phyloP scores from a whole-genome alignment of 495 filamentous ascomycete genomes.

The Neurospora sp. region DNA sequence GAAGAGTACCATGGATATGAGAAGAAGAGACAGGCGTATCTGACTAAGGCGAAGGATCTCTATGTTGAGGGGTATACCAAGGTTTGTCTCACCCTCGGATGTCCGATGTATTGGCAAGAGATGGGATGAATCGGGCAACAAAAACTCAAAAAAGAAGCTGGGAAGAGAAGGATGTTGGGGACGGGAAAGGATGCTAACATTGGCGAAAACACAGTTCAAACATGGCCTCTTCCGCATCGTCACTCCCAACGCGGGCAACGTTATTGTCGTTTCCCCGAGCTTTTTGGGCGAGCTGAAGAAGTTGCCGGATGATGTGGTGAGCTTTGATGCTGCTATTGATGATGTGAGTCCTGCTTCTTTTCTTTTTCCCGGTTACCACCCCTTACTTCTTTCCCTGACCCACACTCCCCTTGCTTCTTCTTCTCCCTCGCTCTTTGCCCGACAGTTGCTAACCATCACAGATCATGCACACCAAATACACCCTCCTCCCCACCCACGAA shows the following conservation, averaged over 20 bases:
- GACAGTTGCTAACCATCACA: conserved; percentile 27
- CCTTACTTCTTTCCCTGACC: too few species aligned
- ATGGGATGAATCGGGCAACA: not conserved
- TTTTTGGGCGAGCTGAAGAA: conserved; percentile 26
- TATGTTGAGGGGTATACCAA: conserved; percentile 27
- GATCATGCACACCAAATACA: conserved; percentile 20
- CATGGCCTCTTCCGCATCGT: conserved; percentile 24
- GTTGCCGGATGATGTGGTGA: conserved; percentile 29
- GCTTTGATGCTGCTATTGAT: conserved; percentile 22
- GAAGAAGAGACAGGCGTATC: conserved; percentile 24
- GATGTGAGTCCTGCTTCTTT: conserved; percentile 7
- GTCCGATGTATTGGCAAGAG: not conserved
- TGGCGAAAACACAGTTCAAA: conserved; percentile 17
- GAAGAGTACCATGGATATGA: conserved; percentile 20
- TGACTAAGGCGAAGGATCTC: conserved; percentile 14
- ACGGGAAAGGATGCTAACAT: not conserved
- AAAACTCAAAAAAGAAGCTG: not conserved
- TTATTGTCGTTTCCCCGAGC: conserved; percentile 25
- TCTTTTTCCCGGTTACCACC: not conserved
- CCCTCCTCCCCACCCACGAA: conserved; percentile 7
- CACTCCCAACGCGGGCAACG: conserved; percentile 12
- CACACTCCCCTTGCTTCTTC: too few species aligned
- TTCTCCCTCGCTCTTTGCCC: not conserved
- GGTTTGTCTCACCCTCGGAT: conserved; percentile 3
- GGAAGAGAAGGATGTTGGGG: not conserved